Evolutionary conservation across 108 stramenopile species (phyloP), one percentile per base, ranked within the genome.

Genomic region (Skeletonema grethae): DNA sequence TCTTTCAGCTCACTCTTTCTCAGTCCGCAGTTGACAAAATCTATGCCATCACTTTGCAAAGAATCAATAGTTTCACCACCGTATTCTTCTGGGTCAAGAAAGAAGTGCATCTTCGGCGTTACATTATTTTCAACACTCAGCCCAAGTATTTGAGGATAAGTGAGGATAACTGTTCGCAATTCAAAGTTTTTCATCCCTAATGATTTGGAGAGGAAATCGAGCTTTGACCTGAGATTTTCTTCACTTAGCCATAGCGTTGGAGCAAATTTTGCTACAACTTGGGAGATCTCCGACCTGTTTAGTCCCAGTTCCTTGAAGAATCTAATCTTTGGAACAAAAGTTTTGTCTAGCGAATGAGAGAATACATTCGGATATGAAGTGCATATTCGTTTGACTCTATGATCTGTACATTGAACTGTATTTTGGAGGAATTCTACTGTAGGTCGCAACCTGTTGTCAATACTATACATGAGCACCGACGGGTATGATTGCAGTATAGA

Each of bases 71-170:
- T 24, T 39, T 24, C 71, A 11, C 16, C 46, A 20, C 35, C 57
- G 30, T 30, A 45, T 41, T 65, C 36, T 32, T 34, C 20, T 32
- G 61, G 53, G 12, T 67, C 56, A 36, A 72, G 65, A 36, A 84
- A 74, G 65, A 77, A 84, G 46, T 46, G 53, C 59, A 84, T 73
- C 63, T 72, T 84, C 30, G 76, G 80, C 29, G 41, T 29, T 16
- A 84, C 30, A 46, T 84, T 84, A 5, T 53, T 64, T 34, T 82
- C 67, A 18, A 82, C 7, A 31, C 76, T 73, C 66, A 84, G 65
- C 18, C 84, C 84, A 36, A 84, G 41, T 11, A 84, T 41, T 48
- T 84, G 84, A 36, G 84, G 84, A 74, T 82, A 84, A 4, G 80
- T 43, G 5, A 77, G 76, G 16, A 84, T 41, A 15, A 82, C 55